Base-by-base conservation (phyloP, 2,329 filamentous ascomycete species). In the Pleurostoma richardsiae region DNA sequence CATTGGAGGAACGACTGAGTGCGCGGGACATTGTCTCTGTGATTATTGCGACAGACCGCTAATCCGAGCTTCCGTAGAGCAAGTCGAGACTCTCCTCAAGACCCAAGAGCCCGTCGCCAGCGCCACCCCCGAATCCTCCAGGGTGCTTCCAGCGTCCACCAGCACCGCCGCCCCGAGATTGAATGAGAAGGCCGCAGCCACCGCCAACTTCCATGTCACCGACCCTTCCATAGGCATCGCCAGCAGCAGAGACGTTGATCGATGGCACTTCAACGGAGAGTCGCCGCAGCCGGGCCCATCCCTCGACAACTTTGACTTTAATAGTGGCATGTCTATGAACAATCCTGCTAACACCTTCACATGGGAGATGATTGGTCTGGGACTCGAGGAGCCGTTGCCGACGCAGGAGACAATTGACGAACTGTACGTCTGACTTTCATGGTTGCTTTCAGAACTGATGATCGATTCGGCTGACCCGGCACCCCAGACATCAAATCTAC, bases 1-100 rank as follows among this genome's bases (percentile, higher is more conserved):
- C 90, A 49, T 70, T 97, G 56, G 94, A 97, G 68, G 91, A 95
- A 64, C 82, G 94, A 64, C 71, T 99, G 60, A 91, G 90, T 95
- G 76, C 71, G 86, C 50, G 19, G 19, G 19, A 41, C 29, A 36
- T 36, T 36, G 33, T n/a, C 19, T 19, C 19, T 19, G 19, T 19
- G 19, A 19, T 19, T 19, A 19, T 19, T 19, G 19, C 19, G 19
- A 19, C 19, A 19, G 19, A 19, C 19, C 19, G 19, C 19, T 19
- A 19, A 19, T 19, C 19, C 19, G 19, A 19, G 19, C 19, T 19
- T 19, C 19, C 19, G 48, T 57, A 95, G 90, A 92, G 65, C 91
- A 96, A 76, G 91, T 97, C 46, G 92, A 96, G 72, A 94, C 87
- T 2, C 71, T 96, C 47, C 73, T 96, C 50, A 95, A 92, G 70